Evolutionary conservation across 129 eudicot genomes (phyloP), one percentile per base, ranked within the genome.

Genomic region (Saussurea involucrata): DNA sequence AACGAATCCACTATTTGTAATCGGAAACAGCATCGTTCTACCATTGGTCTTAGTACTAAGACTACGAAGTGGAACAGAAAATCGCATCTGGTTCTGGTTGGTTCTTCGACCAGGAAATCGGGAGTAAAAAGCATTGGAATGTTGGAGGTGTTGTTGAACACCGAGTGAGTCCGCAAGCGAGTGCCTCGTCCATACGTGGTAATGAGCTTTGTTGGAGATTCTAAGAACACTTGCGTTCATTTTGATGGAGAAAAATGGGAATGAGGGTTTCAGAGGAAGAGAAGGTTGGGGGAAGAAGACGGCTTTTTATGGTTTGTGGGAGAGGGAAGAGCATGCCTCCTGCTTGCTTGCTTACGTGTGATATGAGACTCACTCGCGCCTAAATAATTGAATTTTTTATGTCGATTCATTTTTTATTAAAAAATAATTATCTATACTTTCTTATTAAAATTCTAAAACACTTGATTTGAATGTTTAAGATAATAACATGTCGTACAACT

Each of bases 1-100:
- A 1, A 95, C 86, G 9, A 88, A 46, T 73, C 92, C 86, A 69
- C 76, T 72, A 69, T 77, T 89, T 0, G 83, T 28, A 0, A 82
- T 68, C 0, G 92, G 79, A 18, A 74, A 69, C 28, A 27, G 10
- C n/a, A 66, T 64, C 9, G 78, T 32, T 1, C 71, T 72, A 1
- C 88, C 79, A 29, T 72, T 82, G 42, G 67, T 72, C 20, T 77
- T 77, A n/a, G 71, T 61, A 33, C 72, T 33, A 12, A 81, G 10
- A 8, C 40, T 44, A 27, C 69, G 79, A 63, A 28, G 1, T 0
- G 90, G 79, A 21, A 81, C 66, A 25, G 76, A 9, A 28, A 85
- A 72, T 2, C 76, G 78, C 36, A 40, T 12, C 3, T 73, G 79
- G 67, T 73, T 12, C 3, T 73, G 79, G 67, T 73, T 88, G 71